Base-by-base conservation (phyloP, 1,284 basidiomycete species). In the Ustilago bromivora region DNA sequence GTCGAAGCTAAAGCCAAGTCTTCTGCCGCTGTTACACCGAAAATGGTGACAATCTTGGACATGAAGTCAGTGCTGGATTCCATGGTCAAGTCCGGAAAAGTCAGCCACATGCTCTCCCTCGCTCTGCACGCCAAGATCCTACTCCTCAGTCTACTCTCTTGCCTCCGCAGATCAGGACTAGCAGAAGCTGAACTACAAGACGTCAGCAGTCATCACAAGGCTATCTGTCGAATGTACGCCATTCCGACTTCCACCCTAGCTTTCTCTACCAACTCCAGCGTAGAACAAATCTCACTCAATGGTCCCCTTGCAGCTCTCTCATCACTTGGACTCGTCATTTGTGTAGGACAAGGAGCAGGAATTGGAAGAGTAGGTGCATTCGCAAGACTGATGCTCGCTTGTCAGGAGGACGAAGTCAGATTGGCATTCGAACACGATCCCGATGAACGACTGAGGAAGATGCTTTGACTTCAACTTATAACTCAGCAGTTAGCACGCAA, bases 81-180 rank as follows among this genome's bases (percentile, higher is more conserved):
- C 34, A 94, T 98, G 93, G 94, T 95, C 81, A 94, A 93, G 76
- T 95, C 92, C 68, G 95, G 96, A 1, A 93, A 92, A 0, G 92
- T 75, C 0, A 68, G 72, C 11, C 83, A 84, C 63, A 79, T 85
- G 47, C 64, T 74, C 23, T 76, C 76, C 9, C 59, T 86, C 4
- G 66, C 82, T 3, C 66, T 83, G 28, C 82, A 84, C 46, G 77
- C 80, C 38, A 83, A 86, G 59, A 61, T 84, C 19, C 55, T 85
- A n/a, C 65, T 86, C n/a, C 92, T 94, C 9, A 91, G 94, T 0
- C 87, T 98, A 43, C 88, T 97, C 23, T 92, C 92, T 76, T 95
- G 93, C 82, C 89, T 94, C 49, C 91, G 92, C 82, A 89, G 93
- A 46, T 92, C 93, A 71, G 96, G 96, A 28, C 90, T 98, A 1